Percentiles rank a stretch among this genome's conserved stretches.
Conservation (phyloP, 2,329 filamentous ascomycete species). For the Paramyrothecium sp. region DNA sequence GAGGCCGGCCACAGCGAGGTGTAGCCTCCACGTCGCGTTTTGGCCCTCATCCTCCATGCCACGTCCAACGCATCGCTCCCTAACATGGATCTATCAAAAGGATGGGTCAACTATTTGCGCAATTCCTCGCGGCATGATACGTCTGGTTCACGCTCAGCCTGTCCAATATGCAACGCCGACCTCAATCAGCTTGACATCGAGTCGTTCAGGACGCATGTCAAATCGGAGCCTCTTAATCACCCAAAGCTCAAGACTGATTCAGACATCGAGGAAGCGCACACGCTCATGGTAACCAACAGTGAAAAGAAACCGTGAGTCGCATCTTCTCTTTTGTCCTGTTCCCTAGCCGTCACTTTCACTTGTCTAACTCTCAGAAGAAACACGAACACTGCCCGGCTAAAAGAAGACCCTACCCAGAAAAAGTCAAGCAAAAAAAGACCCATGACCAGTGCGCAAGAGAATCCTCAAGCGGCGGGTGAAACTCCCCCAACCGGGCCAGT, state of each 20-base stretch:
- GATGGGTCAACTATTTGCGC: conserved; percentile 16
- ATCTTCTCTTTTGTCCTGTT: background rate
- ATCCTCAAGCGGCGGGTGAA: background rate
- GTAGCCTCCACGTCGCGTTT: background rate
- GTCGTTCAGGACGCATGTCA: conserved; percentile 23
- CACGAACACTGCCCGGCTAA: conserved; percentile 5
- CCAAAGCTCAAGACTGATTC: conserved; percentile 16
- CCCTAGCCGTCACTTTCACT: background rate
- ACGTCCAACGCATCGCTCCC: background rate
- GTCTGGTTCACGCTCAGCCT: conserved; percentile 9
- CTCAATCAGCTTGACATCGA: conserved; percentile 17
- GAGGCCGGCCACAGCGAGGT: background rate
- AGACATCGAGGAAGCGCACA: conserved; percentile 22
- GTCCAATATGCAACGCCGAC: conserved; percentile 20
- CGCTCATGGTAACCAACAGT: conserved; percentile 10
- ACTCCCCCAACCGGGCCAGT: background rate
- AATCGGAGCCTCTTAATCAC: conserved; percentile 13
- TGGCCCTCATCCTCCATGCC: background rate
- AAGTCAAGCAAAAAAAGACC: conserved; percentile 7
- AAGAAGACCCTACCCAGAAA: background rate
- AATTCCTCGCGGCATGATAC: conserved; percentile 12
- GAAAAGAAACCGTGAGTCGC: conserved; percentile 4
- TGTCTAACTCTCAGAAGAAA: background rate
- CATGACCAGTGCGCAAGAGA: conserved; percentile 4
- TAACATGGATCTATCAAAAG: conserved; percentile 1